Evolutionary conservation across 2,329 filamentous ascomycete genomes (phyloP).

Genomic region (Botrytis pseudocinerea): DNA sequence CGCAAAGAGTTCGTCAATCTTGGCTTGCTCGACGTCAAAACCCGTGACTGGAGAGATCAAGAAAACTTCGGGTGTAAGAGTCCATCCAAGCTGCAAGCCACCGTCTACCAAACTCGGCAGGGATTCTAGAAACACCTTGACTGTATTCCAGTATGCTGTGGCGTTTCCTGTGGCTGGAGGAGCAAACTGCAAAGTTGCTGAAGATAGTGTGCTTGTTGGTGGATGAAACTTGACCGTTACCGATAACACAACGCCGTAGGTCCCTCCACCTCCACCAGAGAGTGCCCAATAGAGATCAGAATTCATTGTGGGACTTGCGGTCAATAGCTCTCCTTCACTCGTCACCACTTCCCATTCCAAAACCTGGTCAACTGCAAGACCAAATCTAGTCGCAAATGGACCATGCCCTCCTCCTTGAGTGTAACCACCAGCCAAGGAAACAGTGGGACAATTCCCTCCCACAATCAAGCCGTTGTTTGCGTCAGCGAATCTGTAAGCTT

Average conservation of each 20-base stretch:
- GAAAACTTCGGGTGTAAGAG: background rate
- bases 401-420: slow-evolving; percentile 61
- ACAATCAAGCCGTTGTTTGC: slow-evolving; percentile 1
- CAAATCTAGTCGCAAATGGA: slow-evolving; percentile 51
- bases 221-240: slow-evolving; percentile 44
- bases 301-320: slow-evolving; percentile 50
- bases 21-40: background rate
- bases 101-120: slow-evolving; percentile 12
- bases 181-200: slow-evolving; percentile 11
- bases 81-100: slow-evolving; percentile 7
- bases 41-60: background rate
- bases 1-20: background rate
- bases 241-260: slow-evolving; percentile 56
- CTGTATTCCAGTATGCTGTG: slow-evolving; percentile 8
- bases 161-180: slow-evolving; percentile 1
- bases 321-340: slow-evolving; percentile 45
- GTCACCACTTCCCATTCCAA: slow-evolving; percentile 58
- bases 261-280: slow-evolving; percentile 58
- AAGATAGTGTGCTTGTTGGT: background rate
- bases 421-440: slow-evolving; percentile 48
- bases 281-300: slow-evolving; percentile 63
- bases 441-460: slow-evolving; percentile 39
- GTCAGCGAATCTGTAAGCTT: background rate
- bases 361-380: slow-evolving; percentile 59
- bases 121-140: slow-evolving; percentile 16